These are phyloP conservation scores for Plasmodium billcollinsi DNA, from an alignment of 169 alveolate genomes.

Conservation along the genomic window DNA sequence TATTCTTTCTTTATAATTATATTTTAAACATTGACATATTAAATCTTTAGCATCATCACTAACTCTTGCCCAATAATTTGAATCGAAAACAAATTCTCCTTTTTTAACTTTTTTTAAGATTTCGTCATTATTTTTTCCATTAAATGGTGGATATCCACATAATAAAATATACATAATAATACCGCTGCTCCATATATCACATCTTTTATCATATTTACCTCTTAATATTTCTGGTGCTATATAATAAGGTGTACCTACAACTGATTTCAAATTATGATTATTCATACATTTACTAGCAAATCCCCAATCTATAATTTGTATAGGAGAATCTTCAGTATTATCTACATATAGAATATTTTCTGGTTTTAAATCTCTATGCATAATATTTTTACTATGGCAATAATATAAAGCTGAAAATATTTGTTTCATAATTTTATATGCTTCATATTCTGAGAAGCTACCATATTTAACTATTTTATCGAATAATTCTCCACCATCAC, in stretches of 20 bases:
- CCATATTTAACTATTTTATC: slow-evolving; percentile 94
- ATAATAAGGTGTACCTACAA: slow-evolving; percentile 96
- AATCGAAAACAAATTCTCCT: slow-evolving; percentile 90
- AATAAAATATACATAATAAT: slow-evolving; percentile 91
- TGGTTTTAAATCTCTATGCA: slow-evolving; percentile 98
- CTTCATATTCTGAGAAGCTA: slow-evolving; percentile 92
- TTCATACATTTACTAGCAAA: slow-evolving; percentile 92
- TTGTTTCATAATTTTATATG: slow-evolving; percentile 93
- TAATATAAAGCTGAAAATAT: slow-evolving; percentile 94
- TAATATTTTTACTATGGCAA: slow-evolving; percentile 93
- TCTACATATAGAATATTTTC: slow-evolving; percentile 95
- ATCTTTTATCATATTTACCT: slow-evolving; percentile 93
- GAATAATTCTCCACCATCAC: slow-evolving; percentile 97
- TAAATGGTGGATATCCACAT: slow-evolving; percentile 85
- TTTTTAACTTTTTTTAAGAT: slow-evolving; percentile 88
- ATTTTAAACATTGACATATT: slow-evolving; percentile 87
- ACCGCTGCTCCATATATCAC: slow-evolving; percentile 97
- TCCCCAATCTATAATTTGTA: slow-evolving; percentile 96
- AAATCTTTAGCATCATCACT: slow-evolving; percentile 92
- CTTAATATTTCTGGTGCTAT: slow-evolving; percentile 97
- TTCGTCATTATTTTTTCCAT: slow-evolving; percentile 93
- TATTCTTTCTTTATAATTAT: slow-evolving; percentile 90
- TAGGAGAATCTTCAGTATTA: slow-evolving; percentile 88
- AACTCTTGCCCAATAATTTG: slow-evolving; percentile 92
- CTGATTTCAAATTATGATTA: slow-evolving; percentile 89